Conservation (phyloP, 805 yeast genomes). For the Candida palmyrensis region DNA sequence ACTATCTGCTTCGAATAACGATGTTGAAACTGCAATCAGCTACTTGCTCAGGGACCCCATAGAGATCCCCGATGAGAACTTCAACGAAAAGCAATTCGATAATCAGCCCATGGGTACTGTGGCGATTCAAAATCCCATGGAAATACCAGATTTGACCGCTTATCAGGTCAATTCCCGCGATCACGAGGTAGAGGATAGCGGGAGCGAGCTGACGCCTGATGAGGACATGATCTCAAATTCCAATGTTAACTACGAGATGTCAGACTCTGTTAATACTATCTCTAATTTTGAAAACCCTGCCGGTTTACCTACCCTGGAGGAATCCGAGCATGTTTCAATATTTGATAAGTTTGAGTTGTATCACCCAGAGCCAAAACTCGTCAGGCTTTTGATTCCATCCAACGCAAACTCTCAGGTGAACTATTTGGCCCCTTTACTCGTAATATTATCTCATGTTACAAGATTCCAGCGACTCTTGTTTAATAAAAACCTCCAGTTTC, state of each 20-base stretch:
- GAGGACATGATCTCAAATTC: not conserved
- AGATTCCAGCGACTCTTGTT: slow-evolving; percentile 14
- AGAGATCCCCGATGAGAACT: slow-evolving; percentile 8
- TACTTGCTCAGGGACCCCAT: slow-evolving; percentile 32
- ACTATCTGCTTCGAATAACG: slow-evolving; percentile 18
- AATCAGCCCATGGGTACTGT: slow-evolving; percentile 19
- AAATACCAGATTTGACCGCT: slow-evolving; percentile 22
- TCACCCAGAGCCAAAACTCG: not conserved
- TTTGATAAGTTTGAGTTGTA: slow-evolving; percentile 3
- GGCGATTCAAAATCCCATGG: slow-evolving; percentile 22
- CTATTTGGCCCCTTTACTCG: slow-evolving; percentile 23
- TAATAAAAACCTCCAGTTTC: slow-evolving; percentile 5
- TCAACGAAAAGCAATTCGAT: too few species aligned
- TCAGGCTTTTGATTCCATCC: slow-evolving; percentile 1
- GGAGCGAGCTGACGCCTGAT: slow-evolving; percentile 3
- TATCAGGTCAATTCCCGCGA: not conserved
- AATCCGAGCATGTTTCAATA: not conserved
- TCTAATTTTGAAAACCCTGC: not conserved
- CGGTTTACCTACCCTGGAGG: not conserved
- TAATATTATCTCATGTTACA: slow-evolving; percentile 20
- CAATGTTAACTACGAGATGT: not conserved
- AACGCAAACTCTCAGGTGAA: slow-evolving; percentile 10
- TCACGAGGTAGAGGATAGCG: slow-evolving; percentile 1
- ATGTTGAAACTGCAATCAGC: slow-evolving; percentile 22
- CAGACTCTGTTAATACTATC: too few species aligned